phyloP scores from a whole-genome alignment of 1,284 basidiomycete species.

The Fomitopsis pinicola region DNA sequence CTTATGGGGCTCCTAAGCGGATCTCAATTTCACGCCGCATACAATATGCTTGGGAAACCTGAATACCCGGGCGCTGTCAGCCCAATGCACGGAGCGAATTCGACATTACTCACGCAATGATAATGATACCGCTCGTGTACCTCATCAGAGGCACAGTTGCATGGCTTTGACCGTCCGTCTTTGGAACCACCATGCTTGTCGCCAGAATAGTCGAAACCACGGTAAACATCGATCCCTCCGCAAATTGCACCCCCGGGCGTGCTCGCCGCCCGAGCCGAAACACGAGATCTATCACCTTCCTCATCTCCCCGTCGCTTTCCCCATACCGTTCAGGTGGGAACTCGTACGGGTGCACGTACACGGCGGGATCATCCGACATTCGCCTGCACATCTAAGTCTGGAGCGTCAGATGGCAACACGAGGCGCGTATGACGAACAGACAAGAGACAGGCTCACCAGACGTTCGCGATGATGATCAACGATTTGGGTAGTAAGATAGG shows the following conservation, averaged over 20 bases:
- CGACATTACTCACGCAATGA: neutral
- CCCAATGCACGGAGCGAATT: too few relatives aligned
- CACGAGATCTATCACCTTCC: slow-evolving; percentile 2
- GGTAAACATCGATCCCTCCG: neutral
- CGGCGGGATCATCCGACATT: neutral
- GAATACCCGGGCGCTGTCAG: too few relatives aligned
- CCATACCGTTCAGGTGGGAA: too few relatives aligned
- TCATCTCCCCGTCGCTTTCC: too few relatives aligned
- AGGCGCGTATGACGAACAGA: neutral
- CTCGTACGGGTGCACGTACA: neutral
- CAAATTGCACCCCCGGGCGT: neutral
- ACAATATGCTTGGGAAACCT: too few relatives aligned
- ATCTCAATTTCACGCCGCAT: too few relatives aligned
- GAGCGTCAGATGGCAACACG: neutral
- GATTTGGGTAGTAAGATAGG: slow-evolving; percentile 23
- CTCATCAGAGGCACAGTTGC: neutral
- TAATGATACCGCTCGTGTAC: neutral
- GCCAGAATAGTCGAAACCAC: neutral
- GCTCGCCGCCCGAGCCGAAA: slow-evolving; percentile 23
- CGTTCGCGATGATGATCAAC: slow-evolving; percentile 22
- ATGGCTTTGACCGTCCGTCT: neutral
- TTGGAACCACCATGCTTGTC: neutral
- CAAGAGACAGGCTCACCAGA: slow-evolving; percentile 10
- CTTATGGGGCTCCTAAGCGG: too few relatives aligned
- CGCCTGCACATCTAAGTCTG: neutral